Base-by-base conservation (phyloP, 306 rosid species). In the Vigna nakashimae region DNA sequence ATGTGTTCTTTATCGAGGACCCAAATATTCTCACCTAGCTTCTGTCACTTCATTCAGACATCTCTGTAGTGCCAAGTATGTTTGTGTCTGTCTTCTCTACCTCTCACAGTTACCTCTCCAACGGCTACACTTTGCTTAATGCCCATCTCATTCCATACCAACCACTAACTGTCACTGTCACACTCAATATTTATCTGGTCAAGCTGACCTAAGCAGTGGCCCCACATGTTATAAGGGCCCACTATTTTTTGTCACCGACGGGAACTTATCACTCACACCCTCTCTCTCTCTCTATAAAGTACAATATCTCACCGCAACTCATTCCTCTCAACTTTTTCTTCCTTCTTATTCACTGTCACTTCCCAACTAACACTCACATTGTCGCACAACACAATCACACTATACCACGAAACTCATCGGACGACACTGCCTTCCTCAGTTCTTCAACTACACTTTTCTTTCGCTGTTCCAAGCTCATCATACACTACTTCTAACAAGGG, bases 1-100 rank as follows among this genome's bases (percentile, higher is more conserved):
- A 89, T 85, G 88, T 85, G 65, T 80, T 89, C 97, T 92, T 96
- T 92, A 84, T 87, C 97, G 96, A 84, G 76, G 86, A 86, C 93
- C 96, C 89, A 96, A 96, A 95, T 91, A 96, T 96, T 95, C 81
- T 72, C 70, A 42, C 46, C 46, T 42, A 55, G 69, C 86, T 75
- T 78, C 87, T 83, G 90, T 91, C 97, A 85, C 71, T 79, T 90
- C 92, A 79, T 79, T 90, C 92, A 80, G 69, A 71, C 78, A 52
- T 38, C 48, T 63, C 67, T 69, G 46, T 50, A 3, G 22, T 80
- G 59, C 50, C 15, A 42, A 42, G 4, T 45, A 12, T 12, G 50
- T 45, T 45, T 45, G 0, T 45, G 50, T 11, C 62, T 71, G 65
- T 45, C n/a, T 28, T 40, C 14, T 38, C 58, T 70, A 13, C 51